Evolutionary conservation across 2,329 filamentous ascomycete genomes (phyloP), one percentile per base, ranked within the genome.

Genomic region (Cercospora nicotianae): DNA sequence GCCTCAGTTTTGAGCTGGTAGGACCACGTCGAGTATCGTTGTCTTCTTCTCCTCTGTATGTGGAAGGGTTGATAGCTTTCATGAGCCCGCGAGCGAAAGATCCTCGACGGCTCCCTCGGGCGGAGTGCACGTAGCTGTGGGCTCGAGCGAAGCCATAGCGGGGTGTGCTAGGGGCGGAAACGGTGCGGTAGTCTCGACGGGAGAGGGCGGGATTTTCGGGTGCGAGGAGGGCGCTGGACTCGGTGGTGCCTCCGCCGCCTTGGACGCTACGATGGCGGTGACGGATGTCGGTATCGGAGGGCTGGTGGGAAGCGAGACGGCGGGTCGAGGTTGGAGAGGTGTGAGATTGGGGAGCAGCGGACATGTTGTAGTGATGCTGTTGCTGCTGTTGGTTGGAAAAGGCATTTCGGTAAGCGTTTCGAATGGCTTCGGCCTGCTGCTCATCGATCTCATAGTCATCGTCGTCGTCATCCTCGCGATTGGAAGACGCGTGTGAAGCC

Each of bases 81-180:
- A 75, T 74, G 12, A 77, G 66, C 6, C 73, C 69, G 23, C 68
- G 61, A 18, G 77, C 79, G 66, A 82, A 81, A 0, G 85, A 87
- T 66, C 81, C 82, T 6, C 81, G 77, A 51, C 85, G 81, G 69
- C 83, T 86, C 67, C 64, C 63, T 26, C 72, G 71, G 20, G 63
- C 70, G 45, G 74, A 75, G 65, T 73, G 69, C 55, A 73, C 65
- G 48, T 75, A 71, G 67, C 74, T 76, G 63, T 80, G 78, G 69
- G 80, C 77, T 53, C 81, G 67, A 51, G 67, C 72, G 16, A 76
- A 68, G 69, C 70, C 75, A 64, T 70, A 69, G 8, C 75, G 66
- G 5, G 75, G 74, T 9, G 70, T 67, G 58, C 71, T 74, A 12
- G 69, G 36, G 7, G 72, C 57, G 36, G 53, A 48, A 8, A 51